Evolutionary conservation across 331 rosid genomes (phyloP), one percentile per base, ranked within the genome.

Genomic region (Quercus phellos): DNA sequence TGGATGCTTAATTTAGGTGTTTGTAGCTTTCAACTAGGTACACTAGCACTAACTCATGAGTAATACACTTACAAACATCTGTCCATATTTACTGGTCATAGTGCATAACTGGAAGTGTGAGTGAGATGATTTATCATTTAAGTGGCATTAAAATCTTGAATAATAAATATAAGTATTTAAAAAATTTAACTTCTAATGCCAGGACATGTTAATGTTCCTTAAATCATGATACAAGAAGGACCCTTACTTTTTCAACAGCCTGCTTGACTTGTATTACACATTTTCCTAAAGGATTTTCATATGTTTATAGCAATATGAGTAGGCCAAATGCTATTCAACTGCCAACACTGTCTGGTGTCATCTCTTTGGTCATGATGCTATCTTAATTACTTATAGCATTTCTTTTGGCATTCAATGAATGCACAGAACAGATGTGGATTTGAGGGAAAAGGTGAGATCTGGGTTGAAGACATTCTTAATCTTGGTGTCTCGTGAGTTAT

Each of bases 361-460:
- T 51, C 66, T 53, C 60, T 67, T 69, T 55, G 70, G 24, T 43
- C 27, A 56, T 69, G 53, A 55, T 80, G 71, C 74, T 17, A 58
- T 67, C 70, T 16, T 21, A 76, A 79, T 79, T 72, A 80, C 74
- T 72, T 50, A 1, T 17, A 66, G 17, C 43, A 19, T 74, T 59
- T 14, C 24, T 64, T 66, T 77, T 68, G 60, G 5, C n/a, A 38
- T 82, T 79, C 71, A 76, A 55, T 85, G 79, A 61, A 82, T 77
- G 66, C 75, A 78, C 97, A 90, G 99, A 94, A 92, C 88, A 92
- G 99, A 83, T 94, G 99, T 84, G 99, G 93, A 84, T 94, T 94
- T 81, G 90, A 90, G 77, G 93, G 83, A 75, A 90, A 90, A 85
- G 97, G 99, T 4, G 99, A 94, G 54, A 89, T 94, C 55, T 94